A percentile compares a stretch with the other conserved stretches of the same genome.
phyloP scores from a whole-genome alignment of 2,329 filamentous ascomycete species.

The Pseudogymnoascus pannorum region DNA sequence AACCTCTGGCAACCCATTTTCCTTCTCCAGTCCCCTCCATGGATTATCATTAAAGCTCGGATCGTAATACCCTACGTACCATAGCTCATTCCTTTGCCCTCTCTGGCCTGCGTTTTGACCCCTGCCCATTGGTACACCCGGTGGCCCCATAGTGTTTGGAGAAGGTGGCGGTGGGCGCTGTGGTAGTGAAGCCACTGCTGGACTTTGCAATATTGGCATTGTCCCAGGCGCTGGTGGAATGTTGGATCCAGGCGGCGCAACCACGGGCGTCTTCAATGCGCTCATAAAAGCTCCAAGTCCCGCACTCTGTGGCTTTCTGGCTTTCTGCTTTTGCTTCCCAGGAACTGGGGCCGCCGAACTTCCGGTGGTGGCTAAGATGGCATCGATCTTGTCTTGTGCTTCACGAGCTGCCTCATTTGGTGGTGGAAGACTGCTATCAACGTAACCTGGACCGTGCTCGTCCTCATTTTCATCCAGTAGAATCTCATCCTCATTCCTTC shows the following conservation, averaged over 20 bases:
- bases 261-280: background rate
- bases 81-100: constrained; percentile 40
- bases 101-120: constrained; percentile 14
- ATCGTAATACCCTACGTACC: constrained; percentile 64
- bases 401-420: constrained; percentile 16
- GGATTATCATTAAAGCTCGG: constrained; percentile 64
- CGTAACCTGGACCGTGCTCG: constrained; percentile 11
- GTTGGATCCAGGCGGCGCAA: background rate
- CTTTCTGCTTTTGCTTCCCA: background rate
- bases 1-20: constrained; percentile 35
- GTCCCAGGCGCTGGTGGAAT: constrained; percentile 5
- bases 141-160: background rate
- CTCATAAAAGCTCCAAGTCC: background rate
- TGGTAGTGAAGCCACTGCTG: background rate
- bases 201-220: background rate
- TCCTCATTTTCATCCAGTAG: constrained; percentile 34
- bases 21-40: constrained; percentile 53
- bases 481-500: constrained; percentile 40
- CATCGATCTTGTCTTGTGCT: constrained; percentile 24
- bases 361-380: constrained; percentile 16
- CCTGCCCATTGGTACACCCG: background rate
- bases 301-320: background rate
- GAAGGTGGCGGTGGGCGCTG: constrained; percentile 2
- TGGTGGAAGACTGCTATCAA: constrained; percentile 10
- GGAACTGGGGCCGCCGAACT: background rate